Evolutionary conservation across 805 yeast genomes (phyloP).

Genomic region (Ogataea henricii): DNA sequence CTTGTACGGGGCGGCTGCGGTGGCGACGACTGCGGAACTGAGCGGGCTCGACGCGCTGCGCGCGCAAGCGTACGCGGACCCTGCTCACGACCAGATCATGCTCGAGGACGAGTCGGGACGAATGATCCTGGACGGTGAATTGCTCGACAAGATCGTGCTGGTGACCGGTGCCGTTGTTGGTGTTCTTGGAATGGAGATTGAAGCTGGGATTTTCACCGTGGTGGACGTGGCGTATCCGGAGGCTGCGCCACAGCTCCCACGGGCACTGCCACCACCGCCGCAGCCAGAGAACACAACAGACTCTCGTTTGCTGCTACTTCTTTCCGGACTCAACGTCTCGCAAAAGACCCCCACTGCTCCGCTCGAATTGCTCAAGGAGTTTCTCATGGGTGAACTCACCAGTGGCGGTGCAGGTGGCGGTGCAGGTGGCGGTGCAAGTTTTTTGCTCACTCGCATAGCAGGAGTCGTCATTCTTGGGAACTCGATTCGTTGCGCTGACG

Average conservation of each 20-base stretch:
- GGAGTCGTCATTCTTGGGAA: constrained; percentile 74
- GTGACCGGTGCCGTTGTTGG: constrained; percentile 93
- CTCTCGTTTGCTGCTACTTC: constrained; percentile 51
- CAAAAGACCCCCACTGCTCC: constrained; percentile 44
- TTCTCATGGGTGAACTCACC: constrained; percentile 64
- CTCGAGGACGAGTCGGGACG: constrained; percentile 94
- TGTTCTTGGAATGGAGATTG: constrained; percentile 80
- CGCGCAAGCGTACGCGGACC: constrained; percentile 52
- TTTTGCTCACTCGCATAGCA: constrained; percentile 32
- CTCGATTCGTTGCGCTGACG: constrained; percentile 38
- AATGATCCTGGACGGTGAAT: constrained; percentile 67
- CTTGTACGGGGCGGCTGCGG: constrained; percentile 51
- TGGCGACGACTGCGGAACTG: constrained; percentile 18
- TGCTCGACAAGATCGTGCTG: constrained; percentile 56
- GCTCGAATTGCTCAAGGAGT: constrained; percentile 65
- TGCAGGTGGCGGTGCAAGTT: neutral
- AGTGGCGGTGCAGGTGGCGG: neutral
- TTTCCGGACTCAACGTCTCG: constrained; percentile 72
- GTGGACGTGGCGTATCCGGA: constrained; percentile 78
- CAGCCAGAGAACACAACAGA: neutral
- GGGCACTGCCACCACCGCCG: constrained; percentile 21
- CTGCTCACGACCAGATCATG: constrained; percentile 60
- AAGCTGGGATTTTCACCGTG: constrained; percentile 80
- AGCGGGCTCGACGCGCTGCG: constrained; percentile 32
- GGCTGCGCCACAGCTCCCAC: constrained; percentile 54